Base-by-base conservation (phyloP, 2,329 filamentous ascomycete genomes). In the Westerdykella aurantiaca region DNA sequence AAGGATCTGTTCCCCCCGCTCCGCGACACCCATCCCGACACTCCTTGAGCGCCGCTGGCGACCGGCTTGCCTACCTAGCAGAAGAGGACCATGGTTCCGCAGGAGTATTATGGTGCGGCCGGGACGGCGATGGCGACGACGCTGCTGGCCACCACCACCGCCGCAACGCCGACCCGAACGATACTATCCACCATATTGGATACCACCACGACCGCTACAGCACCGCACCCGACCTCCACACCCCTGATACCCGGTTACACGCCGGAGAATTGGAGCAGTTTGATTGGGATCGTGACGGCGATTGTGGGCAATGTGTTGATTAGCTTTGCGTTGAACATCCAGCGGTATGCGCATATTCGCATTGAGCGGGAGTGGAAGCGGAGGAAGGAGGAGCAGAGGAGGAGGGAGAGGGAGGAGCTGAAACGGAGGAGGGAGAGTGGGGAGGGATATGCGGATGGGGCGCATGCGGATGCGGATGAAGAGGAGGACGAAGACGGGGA, bases 241-340 rank as follows among this genome's bases (percentile, higher is more conserved):
- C 48, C 31, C 14, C 22, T 39, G 2, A 37, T 45, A 65, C 34
- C 47, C 0, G 50, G 46, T 16, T 42, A 50, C 33, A 46, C 47
- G 21, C 16, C 46, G 21, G 69, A 68, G 48, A 67, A 67, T 51
- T 97, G 91, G 90, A 95, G 89, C 38, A 94, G 89, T 21, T 74
- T 97, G 42, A 97, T 98, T 61, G 93, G 93, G 56, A 96, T 98
- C 60, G 70, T 91, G 42, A 95, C 90, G 2, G 90, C 93, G 40
- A 94, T 98, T 59, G 78, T 85, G 41, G 93, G 93, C 44, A 98
- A 98, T 60, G 74, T 96, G 29, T 78, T 98, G 42, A 97, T 98
- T 53, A 95, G 91, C 1, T 82, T 98, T 50, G 93, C 93, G 11
- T 80, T 98, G 48, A 98, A 98, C 63, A 91, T 94, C 39, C 93